Conservation (phyloP, 148 eudicot species). For the Fagopyrum esculentum region DNA sequence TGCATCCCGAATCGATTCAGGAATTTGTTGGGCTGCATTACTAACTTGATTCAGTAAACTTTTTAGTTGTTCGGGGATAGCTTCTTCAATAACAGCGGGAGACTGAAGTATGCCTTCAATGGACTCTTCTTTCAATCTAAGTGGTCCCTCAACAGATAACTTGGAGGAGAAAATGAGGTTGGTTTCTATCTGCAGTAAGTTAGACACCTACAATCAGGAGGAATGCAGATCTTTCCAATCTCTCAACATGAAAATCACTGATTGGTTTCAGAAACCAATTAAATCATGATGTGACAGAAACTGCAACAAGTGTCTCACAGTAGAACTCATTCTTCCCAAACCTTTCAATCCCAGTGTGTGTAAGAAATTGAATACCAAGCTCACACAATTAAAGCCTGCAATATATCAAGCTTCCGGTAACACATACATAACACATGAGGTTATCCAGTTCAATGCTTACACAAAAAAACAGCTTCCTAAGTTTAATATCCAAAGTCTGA, state of each 20-base stretch:
- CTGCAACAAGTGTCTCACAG: background rate
- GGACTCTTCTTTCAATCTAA: conserved; percentile 88
- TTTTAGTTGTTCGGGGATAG: conserved; percentile 66
- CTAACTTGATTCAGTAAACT: conserved; percentile 61
- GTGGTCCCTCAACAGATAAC: conserved; percentile 77
- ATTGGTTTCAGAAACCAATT: background rate
- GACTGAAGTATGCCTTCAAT: conserved; percentile 58
- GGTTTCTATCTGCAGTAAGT: conserved; percentile 65
- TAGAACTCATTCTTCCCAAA: no score
- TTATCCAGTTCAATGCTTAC: no score
- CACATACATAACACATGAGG: no score
- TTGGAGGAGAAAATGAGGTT: conserved; percentile 50
- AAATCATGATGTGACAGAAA: background rate
- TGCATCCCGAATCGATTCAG: conserved; percentile 55
- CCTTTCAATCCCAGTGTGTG: no score
- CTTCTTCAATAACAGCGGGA: conserved; percentile 57
- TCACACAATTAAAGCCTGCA: background rate
- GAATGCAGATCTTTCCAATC: background rate
- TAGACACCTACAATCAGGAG: conserved; percentile 8
- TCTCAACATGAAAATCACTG: background rate
- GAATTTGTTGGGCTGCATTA: conserved; percentile 71
- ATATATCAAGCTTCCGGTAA: background rate
- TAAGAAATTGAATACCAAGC: no score
- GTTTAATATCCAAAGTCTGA: background rate
- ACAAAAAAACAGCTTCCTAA: background rate